These are phyloP conservation scores for Russula abietina DNA, from an alignment of 768 basidiomycete genomes.

Conservation along the genomic window DNA sequence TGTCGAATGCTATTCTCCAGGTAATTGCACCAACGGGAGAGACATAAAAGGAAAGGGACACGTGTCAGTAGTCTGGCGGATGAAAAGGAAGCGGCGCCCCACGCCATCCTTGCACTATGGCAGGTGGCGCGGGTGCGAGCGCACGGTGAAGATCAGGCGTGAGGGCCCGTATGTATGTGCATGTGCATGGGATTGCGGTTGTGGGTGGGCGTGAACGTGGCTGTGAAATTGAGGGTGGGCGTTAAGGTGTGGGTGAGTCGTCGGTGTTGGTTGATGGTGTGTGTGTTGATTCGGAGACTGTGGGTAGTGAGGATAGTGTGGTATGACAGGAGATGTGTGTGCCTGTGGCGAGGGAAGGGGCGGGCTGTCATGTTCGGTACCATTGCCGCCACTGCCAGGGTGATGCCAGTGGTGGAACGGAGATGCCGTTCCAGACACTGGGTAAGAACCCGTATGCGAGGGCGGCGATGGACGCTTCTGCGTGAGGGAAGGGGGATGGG, in stretches of 20 bases:
- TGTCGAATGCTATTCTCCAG: slow-evolving; percentile 6
- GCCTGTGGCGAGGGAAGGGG: slow-evolving; percentile 21
- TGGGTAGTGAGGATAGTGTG: background rate
- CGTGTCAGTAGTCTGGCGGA: slow-evolving; percentile 8
- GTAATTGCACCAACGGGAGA: background rate
- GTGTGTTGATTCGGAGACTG: slow-evolving; percentile 3
- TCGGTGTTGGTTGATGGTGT: slow-evolving; percentile 11
- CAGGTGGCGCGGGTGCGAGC: slow-evolving; percentile 25
- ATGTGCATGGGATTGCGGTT: slow-evolving; percentile 24
- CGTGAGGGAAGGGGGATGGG: slow-evolving; percentile 4
- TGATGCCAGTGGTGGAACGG: slow-evolving; percentile 39
- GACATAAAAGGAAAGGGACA: slow-evolving; percentile 9
- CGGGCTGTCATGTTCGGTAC: slow-evolving; percentile 10
- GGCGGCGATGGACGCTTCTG: slow-evolving; percentile 45
- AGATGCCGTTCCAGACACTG: slow-evolving; percentile 47
- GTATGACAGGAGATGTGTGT: slow-evolving; percentile 26
- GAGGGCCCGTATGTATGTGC: slow-evolving; percentile 33
- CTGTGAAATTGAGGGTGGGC: background rate
- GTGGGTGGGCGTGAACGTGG: slow-evolving; percentile 10
- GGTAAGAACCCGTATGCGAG: slow-evolving; percentile 37
- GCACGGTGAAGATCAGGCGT: slow-evolving; percentile 35
- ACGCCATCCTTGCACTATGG: slow-evolving; percentile 8
- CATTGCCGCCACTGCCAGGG: background rate
- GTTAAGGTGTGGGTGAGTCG: slow-evolving; percentile 1
- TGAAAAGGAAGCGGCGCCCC: slow-evolving; percentile 14